Evolutionary conservation across 139 green algal species (phyloP), one percentile per base, ranked within the genome.

Genomic region (Ettlia oleoabundans): DNA sequence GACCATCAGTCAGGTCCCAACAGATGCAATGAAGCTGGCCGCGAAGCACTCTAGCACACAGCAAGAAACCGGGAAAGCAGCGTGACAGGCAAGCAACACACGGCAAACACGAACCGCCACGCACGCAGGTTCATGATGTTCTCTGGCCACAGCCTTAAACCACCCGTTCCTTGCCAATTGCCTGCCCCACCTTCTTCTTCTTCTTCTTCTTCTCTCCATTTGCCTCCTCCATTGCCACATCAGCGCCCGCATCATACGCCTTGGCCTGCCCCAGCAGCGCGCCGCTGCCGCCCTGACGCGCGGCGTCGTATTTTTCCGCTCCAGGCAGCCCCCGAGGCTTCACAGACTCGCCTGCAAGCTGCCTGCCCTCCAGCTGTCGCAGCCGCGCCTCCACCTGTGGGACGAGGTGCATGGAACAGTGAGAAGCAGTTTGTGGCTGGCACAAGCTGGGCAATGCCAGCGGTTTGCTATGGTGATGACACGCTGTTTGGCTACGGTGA

Each of bases 341-440:
- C 32, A 83, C 94, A 6, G 82, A 86, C 41, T 96, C 93, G 19
- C 66, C 58, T 2, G 80, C 92, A 8, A 96, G 81, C 66, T 84
- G 51, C 74, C 89, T 92, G 53, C 95, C 95, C 86, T 99, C 96
- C 73, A 99, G 87, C 87, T 98, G 95, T 64, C 96, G 85, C 82
- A 99, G 76, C 43, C 96, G 88, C 8, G 93, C 92, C 90, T 99
- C 96, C 51, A 99, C 92, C 94, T 97, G 88, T 13, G 65, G 21
- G 35, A 21, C 40, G 58, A 10, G 38, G 64, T 33, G 22, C 32
- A 64, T 63, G 28, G 69, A 28, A 66, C 62, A 40, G 21, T 1
- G 38, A 33, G 42, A 13, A 15, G 26, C 62, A 26, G 6, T 32
- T 43, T 4, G 6, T 30, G 35, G 53, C 10, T 21, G 15, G 40